A percentile compares a stretch with the other conserved stretches of the same genome.
Evolutionary conservation across 768 basidiomycete genomes (phyloP).

Genomic region (Lactarius deliciosus): DNA sequence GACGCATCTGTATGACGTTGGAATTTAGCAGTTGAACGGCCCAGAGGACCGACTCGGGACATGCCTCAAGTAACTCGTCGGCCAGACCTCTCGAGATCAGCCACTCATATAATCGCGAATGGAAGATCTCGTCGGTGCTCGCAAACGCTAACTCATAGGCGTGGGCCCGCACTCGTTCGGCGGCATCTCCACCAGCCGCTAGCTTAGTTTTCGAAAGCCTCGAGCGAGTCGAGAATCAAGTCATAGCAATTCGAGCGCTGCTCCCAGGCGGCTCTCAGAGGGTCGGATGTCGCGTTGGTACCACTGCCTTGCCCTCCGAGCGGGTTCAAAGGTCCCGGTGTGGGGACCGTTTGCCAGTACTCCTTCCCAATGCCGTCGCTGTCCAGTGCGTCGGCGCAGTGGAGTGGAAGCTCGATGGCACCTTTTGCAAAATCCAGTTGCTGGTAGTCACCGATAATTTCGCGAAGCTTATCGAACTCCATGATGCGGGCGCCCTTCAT

Average conservation of each 20-base stretch:
- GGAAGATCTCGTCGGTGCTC: conserved; percentile 89
- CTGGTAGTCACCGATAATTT: conserved; percentile 88
- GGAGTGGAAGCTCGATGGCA: conserved; percentile 79
- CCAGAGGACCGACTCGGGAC: conserved; percentile 31
- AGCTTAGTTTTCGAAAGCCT: conserved; percentile 69
- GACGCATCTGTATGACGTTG: conserved; percentile 60
- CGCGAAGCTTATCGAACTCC: conserved; percentile 78
- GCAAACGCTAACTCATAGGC: conserved; percentile 86
- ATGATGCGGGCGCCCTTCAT: conserved; percentile 84
- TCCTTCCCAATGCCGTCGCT: conserved; percentile 70
- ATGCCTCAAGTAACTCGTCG: conserved; percentile 87
- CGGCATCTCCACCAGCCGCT: conserved; percentile 44
- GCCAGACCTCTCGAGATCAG: conserved; percentile 74
- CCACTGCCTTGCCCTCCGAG: background rate
- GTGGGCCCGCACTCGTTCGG: conserved; percentile 72
- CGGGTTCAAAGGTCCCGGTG: background rate
- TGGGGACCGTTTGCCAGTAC: conserved; percentile 61
- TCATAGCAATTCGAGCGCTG: conserved; percentile 75
- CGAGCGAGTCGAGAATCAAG: conserved; percentile 77
- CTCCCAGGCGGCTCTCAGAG: conserved; percentile 56
- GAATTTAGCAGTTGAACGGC: conserved; percentile 8
- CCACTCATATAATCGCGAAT: conserved; percentile 95
- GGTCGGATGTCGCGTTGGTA: conserved; percentile 33
- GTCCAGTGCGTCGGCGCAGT: conserved; percentile 80
- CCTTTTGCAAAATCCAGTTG: conserved; percentile 83